These are phyloP conservation scores for Polyporus arcularius DNA, from an alignment of 768 basidiomycete genomes.

Conservation along the genomic window DNA sequence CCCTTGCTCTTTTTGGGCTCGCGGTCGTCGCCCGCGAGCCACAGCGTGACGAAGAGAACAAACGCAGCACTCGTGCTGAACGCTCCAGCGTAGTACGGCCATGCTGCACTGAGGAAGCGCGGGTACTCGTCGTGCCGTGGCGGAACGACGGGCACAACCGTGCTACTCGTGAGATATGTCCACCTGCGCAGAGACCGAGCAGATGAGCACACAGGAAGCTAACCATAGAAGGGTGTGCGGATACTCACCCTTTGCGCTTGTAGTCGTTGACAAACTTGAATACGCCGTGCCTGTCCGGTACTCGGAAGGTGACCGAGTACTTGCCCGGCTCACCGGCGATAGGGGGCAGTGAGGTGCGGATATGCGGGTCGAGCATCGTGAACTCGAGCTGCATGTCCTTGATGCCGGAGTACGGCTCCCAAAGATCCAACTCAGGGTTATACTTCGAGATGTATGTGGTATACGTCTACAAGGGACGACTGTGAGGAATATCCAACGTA, in stretches of 20 bases:
- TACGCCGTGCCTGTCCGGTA: constrained; percentile 95
- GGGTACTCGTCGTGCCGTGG: constrained; percentile 95
- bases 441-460: constrained; percentile 72
- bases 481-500: neutral
- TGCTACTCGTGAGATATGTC: constrained; percentile 71
- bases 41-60: constrained; percentile 82
- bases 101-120: constrained; percentile 92
- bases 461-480: constrained; percentile 55
- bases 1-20: constrained; percentile 53
- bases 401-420: constrained; percentile 73
- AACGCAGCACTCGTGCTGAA: constrained; percentile 87
- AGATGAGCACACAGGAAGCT: neutral
- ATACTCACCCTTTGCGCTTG: constrained; percentile 80
- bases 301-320: constrained; percentile 84
- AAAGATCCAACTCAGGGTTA: constrained; percentile 53
- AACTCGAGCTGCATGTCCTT: constrained; percentile 91
- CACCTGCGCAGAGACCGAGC: constrained; percentile 44
- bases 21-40: constrained; percentile 82
- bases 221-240: too few species aligned
- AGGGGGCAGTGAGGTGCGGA: constrained; percentile 75
- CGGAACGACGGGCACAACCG: constrained; percentile 86
- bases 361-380: constrained; percentile 97
- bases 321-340: constrained; percentile 57
- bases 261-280: constrained; percentile 96
- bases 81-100: constrained; percentile 93